Conservation (phyloP, 169 alveolate genomes). For the Plasmodium knowlesi region DNA sequence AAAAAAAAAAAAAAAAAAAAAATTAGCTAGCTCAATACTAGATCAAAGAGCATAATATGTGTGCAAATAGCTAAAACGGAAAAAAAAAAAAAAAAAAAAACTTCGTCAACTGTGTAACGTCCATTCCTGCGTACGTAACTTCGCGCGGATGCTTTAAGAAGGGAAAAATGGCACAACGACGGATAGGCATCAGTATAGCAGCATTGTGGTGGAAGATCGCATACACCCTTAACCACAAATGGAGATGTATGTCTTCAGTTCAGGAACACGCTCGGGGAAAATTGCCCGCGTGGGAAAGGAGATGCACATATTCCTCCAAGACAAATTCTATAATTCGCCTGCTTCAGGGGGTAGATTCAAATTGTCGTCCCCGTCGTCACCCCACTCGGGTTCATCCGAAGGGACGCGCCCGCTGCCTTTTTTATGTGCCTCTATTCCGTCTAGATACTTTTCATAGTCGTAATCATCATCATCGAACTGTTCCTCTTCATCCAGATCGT, state of each 20-base stretch:
- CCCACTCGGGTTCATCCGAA: not conserved
- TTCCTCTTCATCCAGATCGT: constrained; percentile 8
- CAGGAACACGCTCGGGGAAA: too few relatives aligned
- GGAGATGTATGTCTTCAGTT: too few relatives aligned
- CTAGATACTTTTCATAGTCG: constrained; percentile 37
- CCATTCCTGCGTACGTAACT: not conserved
- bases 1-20: too few relatives aligned
- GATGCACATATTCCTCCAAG: not conserved
- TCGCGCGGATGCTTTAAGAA: not conserved
- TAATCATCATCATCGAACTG: constrained; percentile 22
- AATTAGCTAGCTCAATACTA: too few relatives aligned
- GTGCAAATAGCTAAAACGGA: too few relatives aligned
- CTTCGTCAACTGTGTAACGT: not conserved
- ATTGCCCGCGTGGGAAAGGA: not conserved
- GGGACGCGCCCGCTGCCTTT: not conserved
- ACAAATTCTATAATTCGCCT: not conserved
- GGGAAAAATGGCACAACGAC: not conserved
- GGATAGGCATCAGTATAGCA: not conserved
- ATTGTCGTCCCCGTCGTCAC: not conserved
- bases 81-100: too few relatives aligned
- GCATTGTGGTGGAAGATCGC: not conserved
- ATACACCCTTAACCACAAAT: not conserved
- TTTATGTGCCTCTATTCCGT: not conserved
- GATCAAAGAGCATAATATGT: too few relatives aligned
- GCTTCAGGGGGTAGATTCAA: not conserved